Percentiles rank a stretch among this genome's conserved stretches.
Evolutionary conservation across 2,329 filamentous ascomycete genomes (phyloP).

Genomic region (Aspergillus sp.): DNA sequence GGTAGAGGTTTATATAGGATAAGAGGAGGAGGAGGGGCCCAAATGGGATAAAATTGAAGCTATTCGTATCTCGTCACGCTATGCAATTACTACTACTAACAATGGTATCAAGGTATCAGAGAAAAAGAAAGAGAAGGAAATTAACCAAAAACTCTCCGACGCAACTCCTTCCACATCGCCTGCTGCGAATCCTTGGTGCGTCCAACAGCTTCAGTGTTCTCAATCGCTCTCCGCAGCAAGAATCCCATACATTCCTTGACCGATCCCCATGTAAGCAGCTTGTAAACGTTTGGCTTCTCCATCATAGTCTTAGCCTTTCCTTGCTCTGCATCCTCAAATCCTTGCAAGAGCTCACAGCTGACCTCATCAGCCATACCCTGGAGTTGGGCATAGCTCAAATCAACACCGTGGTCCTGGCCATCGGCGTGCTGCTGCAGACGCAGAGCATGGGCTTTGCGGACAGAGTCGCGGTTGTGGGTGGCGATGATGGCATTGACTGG

Average conservation of each 20-base stretch:
- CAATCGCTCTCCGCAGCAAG: constrained; percentile 58
- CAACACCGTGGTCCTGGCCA: constrained; percentile 36
- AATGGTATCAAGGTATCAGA: background rate
- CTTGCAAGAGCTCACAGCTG: constrained; percentile 52
- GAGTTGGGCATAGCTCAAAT: constrained; percentile 66
- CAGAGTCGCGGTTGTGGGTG: constrained; percentile 52
- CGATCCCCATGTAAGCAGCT: constrained; percentile 55
- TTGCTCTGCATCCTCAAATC: constrained; percentile 22
- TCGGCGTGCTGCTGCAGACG: constrained; percentile 40
- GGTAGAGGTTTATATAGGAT: background rate
- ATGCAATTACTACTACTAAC: background rate
- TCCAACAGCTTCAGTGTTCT: constrained; percentile 61
- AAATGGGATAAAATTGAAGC: background rate
- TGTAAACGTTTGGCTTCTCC: constrained; percentile 47
- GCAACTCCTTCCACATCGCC: constrained; percentile 30
- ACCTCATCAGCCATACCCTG: constrained; percentile 95
- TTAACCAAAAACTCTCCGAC: constrained; percentile 19
- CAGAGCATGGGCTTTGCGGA: constrained; percentile 45
- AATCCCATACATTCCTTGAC: constrained; percentile 57
- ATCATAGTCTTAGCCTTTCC: constrained; percentile 1
- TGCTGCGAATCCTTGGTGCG: constrained; percentile 43
- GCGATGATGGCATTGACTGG: constrained; percentile 51
- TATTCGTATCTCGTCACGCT: background rate
- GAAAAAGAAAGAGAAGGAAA: constrained; percentile 2
- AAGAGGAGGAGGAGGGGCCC: background rate